Conservation (phyloP, 306 rosid species). For the Luffa acutangula region DNA sequence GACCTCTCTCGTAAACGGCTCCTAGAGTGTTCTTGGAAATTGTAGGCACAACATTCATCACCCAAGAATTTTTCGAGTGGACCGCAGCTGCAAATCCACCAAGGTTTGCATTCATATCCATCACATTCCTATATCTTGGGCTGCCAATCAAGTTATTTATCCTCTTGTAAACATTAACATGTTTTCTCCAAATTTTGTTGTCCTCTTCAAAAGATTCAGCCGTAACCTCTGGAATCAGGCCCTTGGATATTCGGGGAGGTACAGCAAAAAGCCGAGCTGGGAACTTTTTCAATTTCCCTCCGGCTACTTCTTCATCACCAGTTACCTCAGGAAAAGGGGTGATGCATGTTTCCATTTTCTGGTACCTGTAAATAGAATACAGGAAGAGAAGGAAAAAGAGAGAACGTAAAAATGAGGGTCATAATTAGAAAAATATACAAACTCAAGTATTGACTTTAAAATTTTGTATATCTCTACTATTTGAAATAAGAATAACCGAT, state of each 20-base stretch:
- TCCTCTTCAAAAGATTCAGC: slow-evolving; percentile 69
- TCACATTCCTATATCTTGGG: slow-evolving; percentile 64
- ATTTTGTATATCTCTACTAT: not conserved
- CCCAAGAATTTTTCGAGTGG: slow-evolving; percentile 81
- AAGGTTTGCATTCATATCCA: slow-evolving; percentile 98
- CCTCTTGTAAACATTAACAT: slow-evolving; percentile 52
- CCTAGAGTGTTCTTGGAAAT: slow-evolving; percentile 74
- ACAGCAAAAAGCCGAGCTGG: slow-evolving; percentile 74
- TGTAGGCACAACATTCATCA: slow-evolving; percentile 90
- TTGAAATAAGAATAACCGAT: not conserved
- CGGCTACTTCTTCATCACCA: slow-evolving; percentile 56
- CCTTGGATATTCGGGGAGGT: slow-evolving; percentile 79
- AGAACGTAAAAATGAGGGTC: not conserved
- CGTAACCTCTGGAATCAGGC: slow-evolving; percentile 55
- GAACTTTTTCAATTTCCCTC: slow-evolving; percentile 72
- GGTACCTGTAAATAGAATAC: slow-evolving; percentile 47
- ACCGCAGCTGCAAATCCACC: slow-evolving; percentile 96
- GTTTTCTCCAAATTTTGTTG: slow-evolving; percentile 77
- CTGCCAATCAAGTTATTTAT: slow-evolving; percentile 59
- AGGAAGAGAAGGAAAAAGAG: slow-evolving; percentile 3
- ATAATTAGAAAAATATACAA: not conserved
- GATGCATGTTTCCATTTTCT: slow-evolving; percentile 63
- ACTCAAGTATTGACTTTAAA: not conserved
- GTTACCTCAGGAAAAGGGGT: slow-evolving; percentile 66
- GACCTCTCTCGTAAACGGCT: slow-evolving; percentile 84